phyloP scores from a whole-genome alignment of 495 filamentous ascomycete genomes.

The Aspergillus baeticus region DNA sequence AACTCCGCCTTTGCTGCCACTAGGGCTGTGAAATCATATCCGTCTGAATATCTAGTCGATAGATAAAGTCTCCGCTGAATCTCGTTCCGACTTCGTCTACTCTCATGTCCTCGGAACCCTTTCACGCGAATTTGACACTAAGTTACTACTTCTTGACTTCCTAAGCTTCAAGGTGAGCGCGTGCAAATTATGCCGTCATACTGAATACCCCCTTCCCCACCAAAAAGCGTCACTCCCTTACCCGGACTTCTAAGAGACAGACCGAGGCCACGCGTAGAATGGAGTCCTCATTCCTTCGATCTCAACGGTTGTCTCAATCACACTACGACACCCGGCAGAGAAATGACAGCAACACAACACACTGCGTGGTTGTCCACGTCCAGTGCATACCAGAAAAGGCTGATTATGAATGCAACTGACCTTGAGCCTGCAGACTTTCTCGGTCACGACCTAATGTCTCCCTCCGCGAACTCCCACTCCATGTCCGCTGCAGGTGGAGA shows the following conservation, averaged over 20 bases:
- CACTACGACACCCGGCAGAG: neutral
- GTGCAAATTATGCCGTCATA: neutral
- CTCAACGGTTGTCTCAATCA: neutral
- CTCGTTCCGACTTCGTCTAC: neutral
- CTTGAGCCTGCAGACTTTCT: too few relatives aligned
- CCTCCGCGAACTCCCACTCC: neutral
- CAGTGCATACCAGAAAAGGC: too few relatives aligned
- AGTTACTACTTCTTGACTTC: neutral
- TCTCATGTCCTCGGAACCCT: neutral
- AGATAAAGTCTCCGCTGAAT: neutral
- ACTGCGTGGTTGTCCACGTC: too few relatives aligned
- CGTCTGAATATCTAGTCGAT: neutral
- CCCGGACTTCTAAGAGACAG: neutral
- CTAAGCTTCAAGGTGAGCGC: slow-evolving; percentile 1
- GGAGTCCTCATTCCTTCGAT: too few relatives aligned
- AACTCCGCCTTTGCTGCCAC: neutral
- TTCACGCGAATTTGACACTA: neutral
- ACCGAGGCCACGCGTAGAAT: neutral
- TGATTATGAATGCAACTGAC: too few relatives aligned
- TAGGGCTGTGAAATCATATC: slow-evolving; percentile 19
- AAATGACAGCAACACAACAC: neutral
- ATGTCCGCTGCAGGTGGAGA: slow-evolving; percentile 13
- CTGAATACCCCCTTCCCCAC: neutral
- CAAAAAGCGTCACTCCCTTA: neutral
- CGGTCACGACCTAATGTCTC: too few relatives aligned